These are phyloP conservation scores for Imleria badia DNA, from an alignment of 768 basidiomycete species.

Conservation along the genomic window DNA sequence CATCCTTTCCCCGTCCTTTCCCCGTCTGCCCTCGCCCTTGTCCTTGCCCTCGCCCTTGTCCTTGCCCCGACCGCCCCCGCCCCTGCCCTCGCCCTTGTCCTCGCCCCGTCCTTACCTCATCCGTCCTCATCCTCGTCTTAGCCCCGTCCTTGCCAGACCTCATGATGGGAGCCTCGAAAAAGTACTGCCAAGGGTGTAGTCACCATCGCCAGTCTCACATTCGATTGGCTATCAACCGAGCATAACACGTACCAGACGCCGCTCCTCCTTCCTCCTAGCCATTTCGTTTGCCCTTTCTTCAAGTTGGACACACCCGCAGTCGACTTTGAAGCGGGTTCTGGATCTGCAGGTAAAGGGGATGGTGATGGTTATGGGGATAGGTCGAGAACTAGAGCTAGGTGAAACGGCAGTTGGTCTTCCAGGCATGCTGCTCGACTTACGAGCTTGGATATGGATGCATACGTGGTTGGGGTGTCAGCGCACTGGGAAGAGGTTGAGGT, in stretches of 20 bases:
- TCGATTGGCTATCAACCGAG: neutral
- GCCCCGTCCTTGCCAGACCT: no score
- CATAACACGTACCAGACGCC: slow-evolving; percentile 66
- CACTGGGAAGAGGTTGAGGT: slow-evolving; percentile 13
- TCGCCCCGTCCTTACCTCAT: no score
- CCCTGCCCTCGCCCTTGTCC: no score
- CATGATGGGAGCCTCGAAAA: no score
- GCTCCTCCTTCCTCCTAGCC: slow-evolving; percentile 86
- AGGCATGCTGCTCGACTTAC: neutral
- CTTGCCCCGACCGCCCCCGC: no score
- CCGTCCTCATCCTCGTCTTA: no score
- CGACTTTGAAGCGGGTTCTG: slow-evolving; percentile 23
- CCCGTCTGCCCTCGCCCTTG: no score
- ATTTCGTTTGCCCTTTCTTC: slow-evolving; percentile 96
- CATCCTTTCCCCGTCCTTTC: no score
- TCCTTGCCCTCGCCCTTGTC: no score
- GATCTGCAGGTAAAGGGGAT: slow-evolving; percentile 5
- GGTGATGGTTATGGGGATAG: slow-evolving; percentile 31
- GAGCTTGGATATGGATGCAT: slow-evolving; percentile 1
- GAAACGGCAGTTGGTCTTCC: slow-evolving; percentile 5
- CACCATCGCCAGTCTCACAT: neutral
- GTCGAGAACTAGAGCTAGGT: slow-evolving; percentile 17
- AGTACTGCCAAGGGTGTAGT: no score
- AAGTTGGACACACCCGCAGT: slow-evolving; percentile 63
- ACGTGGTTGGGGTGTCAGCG: slow-evolving; percentile 24